A percentile compares a stretch with the other conserved stretches of the same genome.
Conservation (phyloP, 2,329 filamentous ascomycete species). For the Microdochium bolleyi region DNA sequence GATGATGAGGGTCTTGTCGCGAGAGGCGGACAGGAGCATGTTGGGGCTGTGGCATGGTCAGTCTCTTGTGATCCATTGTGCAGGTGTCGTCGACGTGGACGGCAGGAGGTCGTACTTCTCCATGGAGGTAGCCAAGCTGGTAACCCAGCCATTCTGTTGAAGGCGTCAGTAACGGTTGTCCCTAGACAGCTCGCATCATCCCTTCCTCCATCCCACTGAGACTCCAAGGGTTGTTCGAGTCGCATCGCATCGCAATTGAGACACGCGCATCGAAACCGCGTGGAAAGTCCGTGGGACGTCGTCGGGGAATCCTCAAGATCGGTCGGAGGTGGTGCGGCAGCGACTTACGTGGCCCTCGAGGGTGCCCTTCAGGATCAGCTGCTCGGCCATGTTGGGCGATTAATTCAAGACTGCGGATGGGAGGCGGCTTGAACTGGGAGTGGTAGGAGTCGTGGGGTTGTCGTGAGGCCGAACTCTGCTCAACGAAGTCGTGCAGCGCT, state of each 20-base stretch:
- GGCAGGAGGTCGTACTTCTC: constrained; percentile 68
- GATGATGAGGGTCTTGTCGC: constrained; percentile 99
- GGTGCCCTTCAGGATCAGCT: constrained; percentile 93
- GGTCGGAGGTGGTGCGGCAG: constrained; percentile 6
- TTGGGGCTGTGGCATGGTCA: constrained; percentile 61
- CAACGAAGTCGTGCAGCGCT: constrained; percentile 10
- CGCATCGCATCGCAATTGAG: constrained; percentile 1
- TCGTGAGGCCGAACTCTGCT: constrained; percentile 2
- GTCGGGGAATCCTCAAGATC: constrained; percentile 14
- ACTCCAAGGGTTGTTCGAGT: background rate
- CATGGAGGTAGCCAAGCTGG: constrained; percentile 94
- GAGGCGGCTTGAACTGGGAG: constrained; percentile 15
- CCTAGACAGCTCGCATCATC: background rate
- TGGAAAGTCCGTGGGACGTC: background rate
- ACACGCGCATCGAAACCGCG: background rate
- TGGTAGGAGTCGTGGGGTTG: constrained; percentile 30
- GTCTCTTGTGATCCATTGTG: background rate
- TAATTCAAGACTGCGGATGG: constrained; percentile 7
- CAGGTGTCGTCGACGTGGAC: background rate
- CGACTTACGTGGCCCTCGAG: constrained; percentile 86
- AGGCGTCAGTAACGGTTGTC: constrained; percentile 8
- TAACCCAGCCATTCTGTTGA: constrained; percentile 87
- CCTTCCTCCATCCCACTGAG: background rate
- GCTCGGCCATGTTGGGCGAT: constrained; percentile 65
- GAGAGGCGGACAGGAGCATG: constrained; percentile 96